Evolutionary conservation across 768 basidiomycete genomes (phyloP).

Genomic region (Hydnum rufescens): DNA sequence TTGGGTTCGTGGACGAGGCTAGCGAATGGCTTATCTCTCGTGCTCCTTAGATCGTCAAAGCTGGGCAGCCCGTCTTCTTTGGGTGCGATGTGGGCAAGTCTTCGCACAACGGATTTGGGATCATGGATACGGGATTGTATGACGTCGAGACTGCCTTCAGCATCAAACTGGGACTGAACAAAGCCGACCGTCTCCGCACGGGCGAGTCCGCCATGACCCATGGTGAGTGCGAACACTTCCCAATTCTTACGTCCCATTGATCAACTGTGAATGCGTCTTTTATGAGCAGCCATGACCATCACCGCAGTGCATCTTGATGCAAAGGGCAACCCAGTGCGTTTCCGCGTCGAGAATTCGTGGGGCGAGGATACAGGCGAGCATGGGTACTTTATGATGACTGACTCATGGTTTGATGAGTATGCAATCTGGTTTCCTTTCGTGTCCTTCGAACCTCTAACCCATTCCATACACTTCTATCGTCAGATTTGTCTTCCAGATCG

Average conservation of each 20-base stretch:
- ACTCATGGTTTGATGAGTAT: slow-evolving; percentile 80
- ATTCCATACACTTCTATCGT: slow-evolving; percentile 47
- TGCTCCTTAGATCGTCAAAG: slow-evolving; percentile 43
- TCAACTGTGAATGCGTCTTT: neutral
- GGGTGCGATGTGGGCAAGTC: slow-evolving; percentile 91
- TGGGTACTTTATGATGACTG: slow-evolving; percentile 85
- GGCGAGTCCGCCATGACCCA: slow-evolving; percentile 88
- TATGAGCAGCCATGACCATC: slow-evolving; percentile 44
- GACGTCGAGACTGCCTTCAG: slow-evolving; percentile 63
- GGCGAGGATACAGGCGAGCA: slow-evolving; percentile 55
- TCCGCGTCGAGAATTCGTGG: slow-evolving; percentile 97
- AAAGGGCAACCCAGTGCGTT: slow-evolving; percentile 58
- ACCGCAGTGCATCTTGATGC: slow-evolving; percentile 75
- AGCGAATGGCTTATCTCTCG: slow-evolving; percentile 5
- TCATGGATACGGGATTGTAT: slow-evolving; percentile 73
- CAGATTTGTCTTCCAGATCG: slow-evolving; percentile 86
- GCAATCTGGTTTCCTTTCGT: slow-evolving; percentile 16
- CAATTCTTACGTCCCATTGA: neutral
- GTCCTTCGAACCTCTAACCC: neutral
- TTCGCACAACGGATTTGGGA: slow-evolving; percentile 45
- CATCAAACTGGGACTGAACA: slow-evolving; percentile 58
- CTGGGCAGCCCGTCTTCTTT: slow-evolving; percentile 82
- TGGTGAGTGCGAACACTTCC: slow-evolving; percentile 25
- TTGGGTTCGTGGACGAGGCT: slow-evolving; percentile 5
- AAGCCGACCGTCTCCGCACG: slow-evolving; percentile 65